Evolutionary conservation across 2,329 filamentous ascomycete species (phyloP), one percentile per base, ranked within the genome.

Genomic region (Diaporthe ampelina): DNA sequence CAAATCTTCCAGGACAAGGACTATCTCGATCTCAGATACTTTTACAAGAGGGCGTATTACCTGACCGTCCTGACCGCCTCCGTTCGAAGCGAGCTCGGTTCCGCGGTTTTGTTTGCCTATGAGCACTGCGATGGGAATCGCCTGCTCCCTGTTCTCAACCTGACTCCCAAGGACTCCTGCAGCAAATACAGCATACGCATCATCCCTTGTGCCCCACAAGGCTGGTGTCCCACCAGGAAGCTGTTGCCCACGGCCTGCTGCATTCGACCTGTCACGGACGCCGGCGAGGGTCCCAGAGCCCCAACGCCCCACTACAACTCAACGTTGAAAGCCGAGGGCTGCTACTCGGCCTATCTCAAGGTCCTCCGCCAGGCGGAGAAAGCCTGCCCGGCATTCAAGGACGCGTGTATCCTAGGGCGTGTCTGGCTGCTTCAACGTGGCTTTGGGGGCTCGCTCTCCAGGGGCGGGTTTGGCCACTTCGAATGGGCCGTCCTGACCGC

Each of bases 11-110:
- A 98, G 80, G 94, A 97, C 58, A 98, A 98, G 84, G 97, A 99
- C 83, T 98, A 96, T 81, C 88, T 95, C 67, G 95, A 98, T 82
- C 89, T 97, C 86, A 91, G 97, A 76, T 98, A 97, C 84, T 98
- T 98, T 81, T 95, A 98, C 85, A 97, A 98, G 80, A 89, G 95
- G 76, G 94, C 97, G 17, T 98, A 96, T 83, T 98, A 97, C 81
- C 86, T 98, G 68, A 94, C 95, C 45, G 94, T 94, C 77, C 86
- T 98, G 73, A 92, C 95, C 19, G 91, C 91, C 40, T 91, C 90
- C 6, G 85, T 98, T 70, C 91, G 91, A 77, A 86, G 89, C 50
- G 84, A 88, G 4, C 83, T 91, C 59, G 85, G 85, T 5, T 82
- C 88, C 21, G 84, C 85, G 0, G 87, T 93, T 77, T 86, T 89